Base-by-base conservation (phyloP, 352 stramenopile species). In the Globisporangium heterothallicum region DNA sequence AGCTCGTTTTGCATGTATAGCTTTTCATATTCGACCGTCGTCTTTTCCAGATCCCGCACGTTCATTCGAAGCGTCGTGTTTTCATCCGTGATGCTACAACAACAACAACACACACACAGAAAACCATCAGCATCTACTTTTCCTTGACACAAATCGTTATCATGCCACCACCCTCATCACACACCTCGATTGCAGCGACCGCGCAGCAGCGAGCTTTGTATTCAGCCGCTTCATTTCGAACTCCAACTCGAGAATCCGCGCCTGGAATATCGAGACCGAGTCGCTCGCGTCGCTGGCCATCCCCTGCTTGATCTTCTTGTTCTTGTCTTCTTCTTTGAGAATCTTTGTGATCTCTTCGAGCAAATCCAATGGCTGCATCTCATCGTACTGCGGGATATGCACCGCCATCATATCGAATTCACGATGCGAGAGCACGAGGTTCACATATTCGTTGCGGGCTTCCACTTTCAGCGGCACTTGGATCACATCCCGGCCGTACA, bases 381-480 rank as follows among this genome's bases (percentile, higher is more conserved):
- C 64, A 45, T 88, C 73, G 54, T 85, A 91, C 43, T 87, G 72
- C 25, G 73, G 63, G 42, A 91, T 61, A 38, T 88, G 74, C 36
- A 88, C 69, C 0, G 73, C 77, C 77, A 91, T 91, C 22, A 65
- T 64, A 57, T 91, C 74, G 48, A 91, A 87, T 56, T 91, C 79
- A 29, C 79, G 73, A 50, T 87, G 74, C 43, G 79, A 91, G 5
- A 91, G 66, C 57, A 87, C 75, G 46, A 91, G 51, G 42, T 77
- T 88, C 49, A 88, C 70, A 59, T 81, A 81, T 45, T 82, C 70
- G 61, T 74, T 53, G 22, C 50, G 58, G 30, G 61, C 47, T 1
- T 58, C 57, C 32, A 72, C 56, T 50, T 78, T 75, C 27, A 91
- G 65, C 36, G 79, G 79, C 59, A 91, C 77, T 57, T 91, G 79